phyloP scores from a whole-genome alignment of 306 rosid species.

The Arachis stenosperma region DNA sequence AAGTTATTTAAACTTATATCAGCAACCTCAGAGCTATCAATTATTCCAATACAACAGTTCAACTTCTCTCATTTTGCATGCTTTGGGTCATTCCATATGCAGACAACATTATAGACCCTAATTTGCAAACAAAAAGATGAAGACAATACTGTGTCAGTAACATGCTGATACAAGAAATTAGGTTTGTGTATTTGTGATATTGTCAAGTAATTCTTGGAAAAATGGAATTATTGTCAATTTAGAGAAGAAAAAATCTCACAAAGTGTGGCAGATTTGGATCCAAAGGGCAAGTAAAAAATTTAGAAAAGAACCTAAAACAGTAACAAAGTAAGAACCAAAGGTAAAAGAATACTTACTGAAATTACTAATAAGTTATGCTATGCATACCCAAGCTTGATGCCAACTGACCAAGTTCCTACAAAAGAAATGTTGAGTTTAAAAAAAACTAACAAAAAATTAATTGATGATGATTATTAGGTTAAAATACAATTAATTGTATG shows the following conservation, averaged over 20 bases:
- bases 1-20: conserved; percentile 17
- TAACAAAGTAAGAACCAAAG: conserved; percentile 5
- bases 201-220: conserved; percentile 1
- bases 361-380: conserved; percentile 29
- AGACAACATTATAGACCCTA: neutral
- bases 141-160: conserved; percentile 15
- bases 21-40: neutral
- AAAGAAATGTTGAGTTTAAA: conserved; percentile 18
- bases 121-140: neutral
- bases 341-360: conserved; percentile 12
- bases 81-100: neutral
- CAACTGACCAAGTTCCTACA: conserved; percentile 86
- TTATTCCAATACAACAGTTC: conserved; percentile 13
- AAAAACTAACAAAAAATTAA: too few relatives aligned
- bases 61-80: conserved; percentile 3
- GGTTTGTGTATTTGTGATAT: conserved; percentile 15
- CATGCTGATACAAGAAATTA: conserved; percentile 14
- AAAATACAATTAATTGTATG: too few relatives aligned
- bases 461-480: too few relatives aligned
- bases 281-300: conserved; percentile 1
- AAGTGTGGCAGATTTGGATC: neutral
- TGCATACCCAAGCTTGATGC: conserved; percentile 93
- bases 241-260: conserved; percentile 21
- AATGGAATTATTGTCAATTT: conserved; percentile 14
- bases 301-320: conserved; percentile 14